Percentiles rank a stretch among this genome's conserved stretches.
Conservation (phyloP, 1,284 basidiomycete species). For the Austroboletus novae-zelandiae region DNA sequence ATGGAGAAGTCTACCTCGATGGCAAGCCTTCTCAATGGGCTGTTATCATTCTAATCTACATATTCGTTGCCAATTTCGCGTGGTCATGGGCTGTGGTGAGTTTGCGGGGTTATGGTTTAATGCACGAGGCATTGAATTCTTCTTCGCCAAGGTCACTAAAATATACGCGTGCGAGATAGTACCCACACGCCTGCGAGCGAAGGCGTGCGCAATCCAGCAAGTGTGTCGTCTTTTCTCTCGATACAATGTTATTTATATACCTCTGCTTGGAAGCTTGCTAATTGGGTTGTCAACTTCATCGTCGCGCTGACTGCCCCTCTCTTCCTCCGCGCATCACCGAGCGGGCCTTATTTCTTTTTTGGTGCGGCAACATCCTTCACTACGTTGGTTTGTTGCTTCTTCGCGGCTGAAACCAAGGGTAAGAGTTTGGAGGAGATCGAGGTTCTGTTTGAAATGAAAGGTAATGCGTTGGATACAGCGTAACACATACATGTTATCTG, state of each 20-base stretch:
- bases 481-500: conserved; percentile 1
- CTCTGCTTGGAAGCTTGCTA: conserved; percentile 21
- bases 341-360: conserved; percentile 51
- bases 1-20: conserved; percentile 22
- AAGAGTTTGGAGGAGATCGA: conserved; percentile 44
- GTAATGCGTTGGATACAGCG: background rate
- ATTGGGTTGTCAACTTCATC: conserved; percentile 40
- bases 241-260: conserved; percentile 10
- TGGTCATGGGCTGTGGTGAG: conserved; percentile 34
- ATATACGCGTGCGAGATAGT: conserved; percentile 32
- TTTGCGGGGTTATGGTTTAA: background rate
- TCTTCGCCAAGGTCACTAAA: conserved; percentile 26
- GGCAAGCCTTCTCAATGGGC: conserved; percentile 38
- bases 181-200: conserved; percentile 32
- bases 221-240: conserved; percentile 35
- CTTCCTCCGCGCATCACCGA: conserved; percentile 44
- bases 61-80: conserved; percentile 38
- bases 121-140: background rate
- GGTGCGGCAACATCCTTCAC: conserved; percentile 38
- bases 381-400: conserved; percentile 39
- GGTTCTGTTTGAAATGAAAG: conserved; percentile 33
- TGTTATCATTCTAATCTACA: conserved; percentile 48
- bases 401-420: conserved; percentile 47
- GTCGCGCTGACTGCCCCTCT: conserved; percentile 47
- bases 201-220: conserved; percentile 37